Conservation (phyloP, 257 asterid species). For the Primulina huaijiensis region DNA sequence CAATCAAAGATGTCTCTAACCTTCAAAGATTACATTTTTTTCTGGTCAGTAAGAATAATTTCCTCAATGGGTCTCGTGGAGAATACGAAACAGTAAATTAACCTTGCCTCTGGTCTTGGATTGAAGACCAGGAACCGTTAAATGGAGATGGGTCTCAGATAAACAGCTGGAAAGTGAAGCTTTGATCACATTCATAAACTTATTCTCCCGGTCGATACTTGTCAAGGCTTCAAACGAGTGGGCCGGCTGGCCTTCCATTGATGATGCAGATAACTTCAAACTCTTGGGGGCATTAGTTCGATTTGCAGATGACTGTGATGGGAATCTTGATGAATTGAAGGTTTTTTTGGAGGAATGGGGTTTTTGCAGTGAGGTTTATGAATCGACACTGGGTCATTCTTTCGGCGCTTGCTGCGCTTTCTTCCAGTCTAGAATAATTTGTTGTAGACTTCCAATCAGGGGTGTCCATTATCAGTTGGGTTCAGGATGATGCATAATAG, state of each 20-base stretch:
- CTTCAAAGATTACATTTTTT: conserved; percentile 39
- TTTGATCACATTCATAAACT: conserved; percentile 51
- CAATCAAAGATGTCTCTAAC: conserved; percentile 91
- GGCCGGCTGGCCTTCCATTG: conserved; percentile 32
- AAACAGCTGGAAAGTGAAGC: conserved; percentile 60
- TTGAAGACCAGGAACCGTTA: conserved; percentile 58
- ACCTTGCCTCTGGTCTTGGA: conserved; percentile 95
- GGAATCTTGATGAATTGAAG: background rate
- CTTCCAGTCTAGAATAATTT: too few relatives aligned
- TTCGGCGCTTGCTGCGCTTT: too few relatives aligned
- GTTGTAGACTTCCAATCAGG: too few relatives aligned
- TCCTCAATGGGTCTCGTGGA: too few relatives aligned
- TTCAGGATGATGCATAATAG: too few relatives aligned
- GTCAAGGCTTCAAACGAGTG: conserved; percentile 29
- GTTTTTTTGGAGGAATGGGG: background rate
- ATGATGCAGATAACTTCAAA: conserved; percentile 33
- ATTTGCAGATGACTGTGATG: background rate
- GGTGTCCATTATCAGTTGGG: too few relatives aligned
- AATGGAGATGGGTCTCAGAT: conserved; percentile 76
- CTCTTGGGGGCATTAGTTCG: background rate
- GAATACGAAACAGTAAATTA: conserved; percentile 2
- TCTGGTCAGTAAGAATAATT: background rate
- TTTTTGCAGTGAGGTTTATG: background rate
- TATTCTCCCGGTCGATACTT: conserved; percentile 43
- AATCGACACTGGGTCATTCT: background rate